Conservation (phyloP, 1,139 yeast genomes). For the Yarrowia galli region DNA sequence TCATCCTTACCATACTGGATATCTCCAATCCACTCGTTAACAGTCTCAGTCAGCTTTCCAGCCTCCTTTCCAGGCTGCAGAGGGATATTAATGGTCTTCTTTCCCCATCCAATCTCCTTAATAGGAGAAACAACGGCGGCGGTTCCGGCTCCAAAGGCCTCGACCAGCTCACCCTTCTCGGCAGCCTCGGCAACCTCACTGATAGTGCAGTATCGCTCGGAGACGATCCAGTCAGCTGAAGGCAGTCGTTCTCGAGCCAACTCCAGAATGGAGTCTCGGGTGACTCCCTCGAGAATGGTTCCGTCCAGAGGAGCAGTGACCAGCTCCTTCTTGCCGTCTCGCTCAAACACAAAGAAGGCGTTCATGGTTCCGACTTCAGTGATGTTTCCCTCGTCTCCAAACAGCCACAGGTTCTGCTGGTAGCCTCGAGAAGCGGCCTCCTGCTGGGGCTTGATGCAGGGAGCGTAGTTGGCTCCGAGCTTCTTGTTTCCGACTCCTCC, state of each 20-base stretch:
- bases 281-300: conserved; percentile 94
- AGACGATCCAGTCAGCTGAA: conserved; percentile 75
- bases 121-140: conserved; percentile 97
- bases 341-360: conserved; percentile 80
- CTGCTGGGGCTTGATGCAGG: conserved; percentile 86
- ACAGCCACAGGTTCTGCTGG: conserved; percentile 95
- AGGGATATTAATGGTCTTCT: conserved; percentile 75
- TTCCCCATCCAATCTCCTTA: conserved; percentile 81
- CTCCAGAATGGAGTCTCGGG: conserved; percentile 84
- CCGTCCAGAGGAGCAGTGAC: conserved; percentile 98
- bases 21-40: conserved; percentile 83
- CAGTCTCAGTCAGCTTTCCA: conserved; percentile 78
- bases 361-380: conserved; percentile 99
- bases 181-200: conserved; percentile 80
- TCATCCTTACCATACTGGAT: conserved; percentile 87
- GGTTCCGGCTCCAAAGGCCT: conserved; percentile 98
- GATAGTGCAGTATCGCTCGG: conserved; percentile 84
- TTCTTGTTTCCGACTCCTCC: conserved; percentile 97
- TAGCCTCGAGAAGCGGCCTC: conserved; percentile 89
- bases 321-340: conserved; percentile 84
- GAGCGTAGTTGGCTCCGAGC: conserved; percentile 97
- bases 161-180: conserved; percentile 79
- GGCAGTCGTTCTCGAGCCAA: conserved; percentile 78
- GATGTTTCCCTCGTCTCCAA: conserved; percentile 85
- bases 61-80: conserved; percentile 75